Evolutionary conservation across 148 eudicot species (phyloP).

Genomic region (Dysphania ambrosioides): DNA sequence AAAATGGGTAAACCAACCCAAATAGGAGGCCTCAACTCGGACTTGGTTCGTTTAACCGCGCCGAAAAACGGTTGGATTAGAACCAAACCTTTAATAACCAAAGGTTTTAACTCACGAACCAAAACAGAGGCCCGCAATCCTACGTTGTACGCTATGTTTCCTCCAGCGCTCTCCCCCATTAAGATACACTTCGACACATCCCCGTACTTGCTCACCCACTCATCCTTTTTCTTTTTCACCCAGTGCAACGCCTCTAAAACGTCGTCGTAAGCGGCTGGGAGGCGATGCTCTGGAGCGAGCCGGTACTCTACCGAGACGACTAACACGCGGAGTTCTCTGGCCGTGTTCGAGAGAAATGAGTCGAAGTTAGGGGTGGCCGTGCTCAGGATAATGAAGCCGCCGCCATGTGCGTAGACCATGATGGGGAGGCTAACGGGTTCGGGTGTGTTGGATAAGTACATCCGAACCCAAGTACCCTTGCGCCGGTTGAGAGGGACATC

Average conservation of each 20-base stretch:
- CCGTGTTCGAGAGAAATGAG: conserved; percentile 21
- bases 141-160: conserved; percentile 33
- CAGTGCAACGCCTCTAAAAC: conserved; percentile 38
- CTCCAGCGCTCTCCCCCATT: conserved; percentile 46
- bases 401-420: conserved; percentile 31
- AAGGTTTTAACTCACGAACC: conserved; percentile 2
- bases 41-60: conserved; percentile 31
- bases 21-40: conserved; percentile 29
- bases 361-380: conserved; percentile 17
- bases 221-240: conserved; percentile 27
- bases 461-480: conserved; percentile 25
- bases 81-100: conserved; percentile 29
- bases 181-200: conserved; percentile 32
- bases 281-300: conserved; percentile 42
- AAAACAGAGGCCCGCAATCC: conserved; percentile 13
- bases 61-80: conserved; percentile 41
- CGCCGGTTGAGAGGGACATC: conserved; percentile 26
- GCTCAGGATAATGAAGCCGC: conserved; percentile 29
- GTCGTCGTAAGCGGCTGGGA: conserved; percentile 45
- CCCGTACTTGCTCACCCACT: conserved; percentile 30
- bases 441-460: conserved; percentile 23
- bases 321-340: conserved; percentile 23
- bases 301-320: conserved; percentile 42
- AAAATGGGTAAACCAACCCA: conserved; percentile 33
- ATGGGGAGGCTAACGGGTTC: conserved; percentile 17